phyloP scores from a whole-genome alignment of 2,329 filamentous ascomycete species.

The Aspergillus novoparasiticus region DNA sequence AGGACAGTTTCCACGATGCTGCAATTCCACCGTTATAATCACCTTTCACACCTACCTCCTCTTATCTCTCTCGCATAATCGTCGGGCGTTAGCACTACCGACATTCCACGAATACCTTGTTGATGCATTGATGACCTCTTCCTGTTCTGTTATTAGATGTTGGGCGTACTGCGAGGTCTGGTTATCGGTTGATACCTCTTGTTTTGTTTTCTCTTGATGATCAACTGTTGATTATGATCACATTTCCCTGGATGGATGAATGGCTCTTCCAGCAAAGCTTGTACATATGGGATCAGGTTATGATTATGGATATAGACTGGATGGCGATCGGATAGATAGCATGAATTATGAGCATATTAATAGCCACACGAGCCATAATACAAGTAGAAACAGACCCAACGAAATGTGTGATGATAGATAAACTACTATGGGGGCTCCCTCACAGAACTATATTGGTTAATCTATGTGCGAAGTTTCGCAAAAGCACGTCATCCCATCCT shows the following conservation, averaged over 20 bases:
- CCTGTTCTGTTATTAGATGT: constrained; percentile 4
- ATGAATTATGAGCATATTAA: constrained; percentile 4
- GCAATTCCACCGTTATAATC: constrained; percentile 14
- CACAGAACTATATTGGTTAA: background rate
- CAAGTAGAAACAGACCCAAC: background rate
- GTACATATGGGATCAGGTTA: constrained; percentile 4
- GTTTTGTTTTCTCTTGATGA: background rate
- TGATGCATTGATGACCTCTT: constrained; percentile 7
- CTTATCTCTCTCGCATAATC: background rate
- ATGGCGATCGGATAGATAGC: constrained; percentile 7
- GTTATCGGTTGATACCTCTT: constrained; percentile 2
- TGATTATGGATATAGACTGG: constrained; percentile 3
- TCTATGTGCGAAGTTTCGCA: background rate
- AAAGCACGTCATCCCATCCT: background rate
- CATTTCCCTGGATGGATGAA: constrained; percentile 2
- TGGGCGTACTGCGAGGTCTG: background rate
- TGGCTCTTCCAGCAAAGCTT: background rate
- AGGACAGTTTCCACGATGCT: constrained; percentile 32
- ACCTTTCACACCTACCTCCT: background rate
- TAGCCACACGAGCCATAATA: background rate
- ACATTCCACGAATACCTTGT: background rate
- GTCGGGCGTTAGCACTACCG: background rate
- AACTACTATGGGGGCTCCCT: background rate
- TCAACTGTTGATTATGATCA: constrained; percentile 1
- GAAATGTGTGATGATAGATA: background rate